Base-by-base conservation (phyloP, 1,284 basidiomycete species). In the Omphalotus olearius region DNA sequence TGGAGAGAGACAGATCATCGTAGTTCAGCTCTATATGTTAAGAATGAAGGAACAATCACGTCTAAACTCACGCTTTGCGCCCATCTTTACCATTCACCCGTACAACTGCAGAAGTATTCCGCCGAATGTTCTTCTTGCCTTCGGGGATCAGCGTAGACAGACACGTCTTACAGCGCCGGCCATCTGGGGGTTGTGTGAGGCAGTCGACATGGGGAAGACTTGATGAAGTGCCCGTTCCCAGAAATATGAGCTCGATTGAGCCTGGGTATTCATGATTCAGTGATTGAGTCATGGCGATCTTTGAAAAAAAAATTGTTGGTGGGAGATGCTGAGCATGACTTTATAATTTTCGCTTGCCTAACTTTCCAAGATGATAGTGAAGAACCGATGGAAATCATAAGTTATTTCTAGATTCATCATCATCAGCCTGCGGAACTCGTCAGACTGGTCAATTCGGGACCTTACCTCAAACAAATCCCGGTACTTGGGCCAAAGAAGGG, bases 171-270 rank as follows among this genome's bases (percentile, higher is more conserved):
- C 88, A 91, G 59, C 40, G 41, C 16, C 43, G 41, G 41, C 42
- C 70, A 13, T 66, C 70, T 4, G 78, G 71, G 10, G 75, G 72
- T 35, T 79, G 77, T 4, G 85, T 87, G 50, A 88, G 65, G 62
- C 86, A 88, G 56, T 76, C 74, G 46, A 89, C 64, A 51, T 82
- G 72, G 4, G 85, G 86, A 18, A 88, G 51, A 56, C 81, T 81
- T 20, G 81, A 80, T 4, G 86, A 88, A n/a, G 82, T 85, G 39
- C 87, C 86, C 35, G 85, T 88, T 50, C 85, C 85, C 25, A 88
- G 77, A 61, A 88, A 86, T 53, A 88, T 81, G 53, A 88, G 66
- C 64, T 88, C 85, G 48, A 76, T 66, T 20, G 30, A 33, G 30
- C 30, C 13, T 13, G 30, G 2, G 9, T 13, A 2, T 33, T 33